Percentiles rank a stretch among this genome's conserved stretches.
phyloP scores from a whole-genome alignment of 805 yeast genomes.

The Ogataea methanolica region DNA sequence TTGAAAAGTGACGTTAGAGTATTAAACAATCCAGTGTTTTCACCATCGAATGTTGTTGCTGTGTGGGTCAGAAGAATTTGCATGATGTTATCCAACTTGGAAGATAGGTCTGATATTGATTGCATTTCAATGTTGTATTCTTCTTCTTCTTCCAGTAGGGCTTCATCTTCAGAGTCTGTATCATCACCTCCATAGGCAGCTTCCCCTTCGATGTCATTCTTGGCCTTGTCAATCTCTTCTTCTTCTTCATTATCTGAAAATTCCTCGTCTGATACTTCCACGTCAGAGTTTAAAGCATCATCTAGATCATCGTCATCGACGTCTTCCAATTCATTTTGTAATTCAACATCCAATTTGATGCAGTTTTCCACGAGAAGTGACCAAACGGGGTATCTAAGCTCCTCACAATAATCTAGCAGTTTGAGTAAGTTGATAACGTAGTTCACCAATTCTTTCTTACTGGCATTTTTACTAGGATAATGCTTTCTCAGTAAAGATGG shows the following conservation, averaged over 20 bases:
- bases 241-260: constrained; percentile 27
- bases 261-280: constrained; percentile 25
- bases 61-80: constrained; percentile 51
- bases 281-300: constrained; percentile 32
- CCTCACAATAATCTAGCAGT: constrained; percentile 67
- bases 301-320: constrained; percentile 69
- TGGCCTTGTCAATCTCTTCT: constrained; percentile 24
- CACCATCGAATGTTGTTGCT: constrained; percentile 42
- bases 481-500: constrained; percentile 50
- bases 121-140: constrained; percentile 44
- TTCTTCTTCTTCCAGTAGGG: constrained; percentile 39
- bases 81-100: constrained; percentile 70
- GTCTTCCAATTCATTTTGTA: constrained; percentile 84
- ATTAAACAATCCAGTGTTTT: constrained; percentile 56
- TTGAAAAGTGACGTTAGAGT: constrained; percentile 73
- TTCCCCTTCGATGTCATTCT: constrained; percentile 4
- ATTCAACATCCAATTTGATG: constrained; percentile 85
- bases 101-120: constrained; percentile 49
- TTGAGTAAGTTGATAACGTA: constrained; percentile 63
- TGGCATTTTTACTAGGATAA: constrained; percentile 79
- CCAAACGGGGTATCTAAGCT: constrained; percentile 73
- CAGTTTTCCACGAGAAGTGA: constrained; percentile 71
- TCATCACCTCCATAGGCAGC: constrained; percentile 26
- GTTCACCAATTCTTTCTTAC: constrained; percentile 47
- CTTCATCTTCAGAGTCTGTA: constrained; percentile 25